Conservation (phyloP, 75 land plant genomes). For the Adiantum capillusveneris region DNA sequence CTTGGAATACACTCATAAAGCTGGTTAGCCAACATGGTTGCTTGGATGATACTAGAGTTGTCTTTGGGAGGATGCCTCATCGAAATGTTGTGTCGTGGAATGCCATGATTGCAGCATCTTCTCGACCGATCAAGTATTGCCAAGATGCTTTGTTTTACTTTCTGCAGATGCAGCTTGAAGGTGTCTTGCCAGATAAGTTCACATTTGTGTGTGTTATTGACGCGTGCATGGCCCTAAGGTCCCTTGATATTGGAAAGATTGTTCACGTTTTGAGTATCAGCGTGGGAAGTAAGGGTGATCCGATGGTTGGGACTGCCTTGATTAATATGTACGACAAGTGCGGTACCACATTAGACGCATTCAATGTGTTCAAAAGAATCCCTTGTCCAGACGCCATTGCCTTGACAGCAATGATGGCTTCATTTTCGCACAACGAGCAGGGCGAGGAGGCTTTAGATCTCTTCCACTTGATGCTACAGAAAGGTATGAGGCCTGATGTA, state of each 20-base stretch:
- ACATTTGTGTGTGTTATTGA: slow-evolving; percentile 6
- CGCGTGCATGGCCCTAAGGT: slow-evolving; percentile 1
- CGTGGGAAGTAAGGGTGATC: slow-evolving; percentile 11
- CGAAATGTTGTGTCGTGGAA: slow-evolving; percentile 48
- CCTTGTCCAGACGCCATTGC: slow-evolving; percentile 11
- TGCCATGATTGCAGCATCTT: slow-evolving; percentile 36
- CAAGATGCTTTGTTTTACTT: slow-evolving; percentile 11
- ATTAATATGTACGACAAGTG: neutral
- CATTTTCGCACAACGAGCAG: slow-evolving; percentile 34
- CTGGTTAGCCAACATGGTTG: slow-evolving; percentile 15
- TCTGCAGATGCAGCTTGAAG: slow-evolving; percentile 7
- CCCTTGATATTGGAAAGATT: slow-evolving; percentile 4
- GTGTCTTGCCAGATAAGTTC: neutral
- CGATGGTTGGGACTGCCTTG: neutral
- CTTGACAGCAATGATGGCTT: slow-evolving; percentile 41
- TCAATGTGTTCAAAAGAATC: neutral
- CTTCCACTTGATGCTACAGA: slow-evolving; percentile 28
- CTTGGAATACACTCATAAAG: slow-evolving; percentile 37
- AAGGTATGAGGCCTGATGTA: slow-evolving; percentile 17
- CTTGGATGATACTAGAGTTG: slow-evolving; percentile 19
- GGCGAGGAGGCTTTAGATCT: slow-evolving; percentile 35
- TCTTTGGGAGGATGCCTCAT: slow-evolving; percentile 37
- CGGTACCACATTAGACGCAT: neutral
- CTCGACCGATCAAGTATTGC: no score
- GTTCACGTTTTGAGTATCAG: slow-evolving; percentile 17